Base-by-base conservation (phyloP, 257 asterid genomes). In the Solanum ossicruentum region DNA sequence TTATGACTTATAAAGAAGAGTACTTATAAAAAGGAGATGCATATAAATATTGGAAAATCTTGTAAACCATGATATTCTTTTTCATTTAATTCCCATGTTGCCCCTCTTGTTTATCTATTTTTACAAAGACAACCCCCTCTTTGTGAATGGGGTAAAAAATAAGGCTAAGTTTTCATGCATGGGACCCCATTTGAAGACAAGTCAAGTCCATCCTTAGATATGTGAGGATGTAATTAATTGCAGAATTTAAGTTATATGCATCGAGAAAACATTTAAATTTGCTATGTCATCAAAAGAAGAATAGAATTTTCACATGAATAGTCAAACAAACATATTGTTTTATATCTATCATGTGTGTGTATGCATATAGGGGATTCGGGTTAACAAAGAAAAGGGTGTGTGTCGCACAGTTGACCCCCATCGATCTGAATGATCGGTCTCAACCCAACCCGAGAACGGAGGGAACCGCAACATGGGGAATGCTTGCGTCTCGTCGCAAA, bases 51-150 rank as follows among this genome's bases (percentile, higher is more conserved):
- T 89, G 85, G 51, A 85, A 70, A 86, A 84, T 84, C 90, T 55
- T 85, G 92, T 91, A 91, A 87, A 77, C 6, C 20, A 75, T 49
- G 60, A 77, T n/a, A 87, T 88, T 83, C 66, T 88, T 72, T 88
- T 89, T 65, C 55, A 71, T 36, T 87, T 81, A 49, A 72, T 43
- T 77, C 73, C 84, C 60, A 71, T 16, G 21, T 87, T 89, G 86
- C 92, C 92, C 81, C 54, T 57, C 69, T 36, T 87, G 70, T 49
- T 71, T 79, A 60, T 23, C 54, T 82, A 85, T 84, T 91, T 84
- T 89, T 39, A 87, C 52, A 75, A 63, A 77, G 72, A 83, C 81
- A 69, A 84, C 89, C 92, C 92, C 82, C 60, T 73, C 41, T 21
- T 8, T 72, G 36, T 71, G 80, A 71, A 43, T 43, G 36, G 79